These are phyloP conservation scores for Lachnum nothofagi DNA, from an alignment of 2,329 filamentous ascomycete genomes.

Conservation along the genomic window DNA sequence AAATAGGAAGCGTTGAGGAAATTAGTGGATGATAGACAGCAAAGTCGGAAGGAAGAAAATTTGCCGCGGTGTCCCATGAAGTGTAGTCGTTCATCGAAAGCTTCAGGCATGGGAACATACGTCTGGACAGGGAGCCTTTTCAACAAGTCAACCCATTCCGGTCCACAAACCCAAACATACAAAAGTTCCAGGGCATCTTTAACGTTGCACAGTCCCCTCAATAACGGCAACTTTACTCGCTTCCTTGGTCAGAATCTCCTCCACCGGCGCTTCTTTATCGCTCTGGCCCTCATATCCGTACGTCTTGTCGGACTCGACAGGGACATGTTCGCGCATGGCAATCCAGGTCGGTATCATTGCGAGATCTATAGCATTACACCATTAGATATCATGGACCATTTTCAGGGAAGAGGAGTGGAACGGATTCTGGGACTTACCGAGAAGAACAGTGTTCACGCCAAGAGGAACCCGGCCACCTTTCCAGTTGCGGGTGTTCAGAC, in stretches of 20 bases:
- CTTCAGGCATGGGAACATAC: too few species aligned
- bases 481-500: slow-evolving; percentile 41
- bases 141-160: background rate
- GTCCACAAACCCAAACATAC: background rate
- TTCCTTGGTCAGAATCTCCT: background rate
- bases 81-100: too few species aligned
- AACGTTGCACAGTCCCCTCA: background rate
- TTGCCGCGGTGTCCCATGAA: too few species aligned
- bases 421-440: too few species aligned
- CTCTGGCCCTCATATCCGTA: background rate
- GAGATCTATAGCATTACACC: background rate
- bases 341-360: slow-evolving; percentile 12
- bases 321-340: slow-evolving; percentile 7
- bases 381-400: background rate
- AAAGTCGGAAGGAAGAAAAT: too few species aligned
- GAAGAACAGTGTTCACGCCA: slow-evolving; percentile 32
- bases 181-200: background rate
- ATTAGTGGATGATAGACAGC: too few species aligned
- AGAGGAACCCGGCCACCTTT: slow-evolving; percentile 39
- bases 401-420: too few species aligned
- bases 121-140: too few species aligned
- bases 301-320: slow-evolving; percentile 8
- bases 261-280: slow-evolving; percentile 10
- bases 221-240: background rate
- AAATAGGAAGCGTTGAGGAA: background rate